Evolutionary conservation across 495 filamentous ascomycete genomes (phyloP).

Genomic region (Filosporella fistucella): DNA sequence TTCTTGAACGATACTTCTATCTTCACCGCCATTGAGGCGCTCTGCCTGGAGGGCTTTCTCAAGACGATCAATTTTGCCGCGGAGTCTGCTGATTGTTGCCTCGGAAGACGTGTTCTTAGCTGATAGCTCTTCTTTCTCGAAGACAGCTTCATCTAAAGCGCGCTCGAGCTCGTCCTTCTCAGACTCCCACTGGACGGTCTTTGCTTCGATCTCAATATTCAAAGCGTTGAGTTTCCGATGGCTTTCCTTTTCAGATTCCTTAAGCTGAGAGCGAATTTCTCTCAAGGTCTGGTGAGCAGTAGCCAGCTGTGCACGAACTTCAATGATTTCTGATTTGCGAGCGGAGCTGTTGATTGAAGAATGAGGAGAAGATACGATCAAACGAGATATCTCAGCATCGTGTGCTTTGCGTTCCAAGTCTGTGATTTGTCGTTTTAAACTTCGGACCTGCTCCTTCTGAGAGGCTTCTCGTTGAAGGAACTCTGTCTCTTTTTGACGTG

Average conservation of each 20-base stretch:
- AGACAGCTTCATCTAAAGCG: slow-evolving; percentile 30
- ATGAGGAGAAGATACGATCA: slow-evolving; percentile 18
- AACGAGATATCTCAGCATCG: slow-evolving; percentile 35
- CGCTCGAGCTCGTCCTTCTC: slow-evolving; percentile 51
- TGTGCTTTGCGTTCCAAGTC: slow-evolving; percentile 43
- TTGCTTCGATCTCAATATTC: slow-evolving; percentile 38
- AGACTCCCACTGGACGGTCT: slow-evolving; percentile 16
- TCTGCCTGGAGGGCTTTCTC: slow-evolving; percentile 52
- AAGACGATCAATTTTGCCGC: slow-evolving; percentile 30
- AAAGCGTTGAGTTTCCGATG: slow-evolving; percentile 42
- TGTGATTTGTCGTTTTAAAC: slow-evolving; percentile 41
- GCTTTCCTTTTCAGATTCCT: slow-evolving; percentile 47
- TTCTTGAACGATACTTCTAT: slow-evolving; percentile 31
- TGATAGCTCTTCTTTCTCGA: slow-evolving; percentile 24
- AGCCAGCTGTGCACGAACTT: slow-evolving; percentile 57
- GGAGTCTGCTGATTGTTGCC: slow-evolving; percentile 23
- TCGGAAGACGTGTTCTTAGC: slow-evolving; percentile 29
- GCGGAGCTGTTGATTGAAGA: slow-evolving; percentile 37
- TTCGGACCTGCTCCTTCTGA: slow-evolving; percentile 49
- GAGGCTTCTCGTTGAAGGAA: slow-evolving; percentile 58
- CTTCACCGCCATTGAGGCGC: slow-evolving; percentile 27
- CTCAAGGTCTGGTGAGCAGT: slow-evolving; percentile 55
- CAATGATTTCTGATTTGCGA: slow-evolving; percentile 57
- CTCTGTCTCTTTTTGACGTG: slow-evolving; percentile 58
- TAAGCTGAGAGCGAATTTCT: slow-evolving; percentile 55